A percentile compares a stretch with the other conserved stretches of the same genome.
Conservation (phyloP, 2,329 filamentous ascomycete species). For the Sclerotinia spermophila region DNA sequence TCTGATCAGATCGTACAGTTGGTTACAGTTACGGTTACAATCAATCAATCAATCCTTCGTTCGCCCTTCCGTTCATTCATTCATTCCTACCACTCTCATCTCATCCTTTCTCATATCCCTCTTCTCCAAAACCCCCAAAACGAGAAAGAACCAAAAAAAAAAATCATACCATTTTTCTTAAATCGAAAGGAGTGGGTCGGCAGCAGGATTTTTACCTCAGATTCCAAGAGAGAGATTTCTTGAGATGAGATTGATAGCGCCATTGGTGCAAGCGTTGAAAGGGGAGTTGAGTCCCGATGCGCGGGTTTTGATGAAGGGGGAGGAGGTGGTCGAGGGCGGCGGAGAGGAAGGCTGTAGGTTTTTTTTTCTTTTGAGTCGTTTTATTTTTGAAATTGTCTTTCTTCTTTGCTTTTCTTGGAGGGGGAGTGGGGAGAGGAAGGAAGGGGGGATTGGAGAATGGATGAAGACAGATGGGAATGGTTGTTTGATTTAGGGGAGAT, state of each 20-base stretch:
- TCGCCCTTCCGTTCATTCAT: too few species aligned
- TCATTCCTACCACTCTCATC: too few species aligned
- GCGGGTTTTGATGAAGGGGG: slow-evolving; percentile 21
- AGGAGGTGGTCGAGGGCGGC: slow-evolving; percentile 27
- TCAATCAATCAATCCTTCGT: too few species aligned
- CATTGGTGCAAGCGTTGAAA: slow-evolving; percentile 11
- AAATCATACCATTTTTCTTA: too few species aligned
- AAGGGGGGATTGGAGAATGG: too few species aligned
- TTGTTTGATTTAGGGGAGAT: not conserved
- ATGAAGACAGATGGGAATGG: too few species aligned
- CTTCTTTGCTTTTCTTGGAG: not conserved
- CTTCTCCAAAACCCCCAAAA: too few species aligned
- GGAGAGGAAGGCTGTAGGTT: slow-evolving; percentile 27
- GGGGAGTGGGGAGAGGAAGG: not conserved
- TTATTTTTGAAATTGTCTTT: not conserved
- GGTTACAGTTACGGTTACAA: too few species aligned
- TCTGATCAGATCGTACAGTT: too few species aligned
- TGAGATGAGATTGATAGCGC: not conserved
- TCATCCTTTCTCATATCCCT: too few species aligned
- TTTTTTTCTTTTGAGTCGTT: not conserved
- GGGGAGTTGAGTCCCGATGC: slow-evolving; percentile 14
- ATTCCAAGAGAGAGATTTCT: not conserved
- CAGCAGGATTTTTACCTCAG: not conserved
- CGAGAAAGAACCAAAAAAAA: too few species aligned
- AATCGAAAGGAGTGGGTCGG: too few species aligned